Evolutionary conservation across 352 stramenopile species (phyloP).

Genomic region (Globisporangium lucens): DNA sequence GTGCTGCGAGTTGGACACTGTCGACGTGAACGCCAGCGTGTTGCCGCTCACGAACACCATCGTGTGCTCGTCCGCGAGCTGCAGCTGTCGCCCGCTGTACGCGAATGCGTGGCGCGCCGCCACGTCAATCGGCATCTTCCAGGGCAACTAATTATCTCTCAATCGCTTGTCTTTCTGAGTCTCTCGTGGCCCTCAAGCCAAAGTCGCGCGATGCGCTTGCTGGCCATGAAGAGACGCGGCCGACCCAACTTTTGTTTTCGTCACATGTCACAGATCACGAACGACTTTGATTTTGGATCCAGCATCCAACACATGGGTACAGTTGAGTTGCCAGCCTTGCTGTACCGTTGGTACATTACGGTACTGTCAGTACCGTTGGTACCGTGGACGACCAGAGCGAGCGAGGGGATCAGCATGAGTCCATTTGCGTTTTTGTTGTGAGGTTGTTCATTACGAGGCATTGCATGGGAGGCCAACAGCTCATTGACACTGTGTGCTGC

Average conservation of each 20-base stretch:
- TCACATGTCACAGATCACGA: constrained; percentile 8
- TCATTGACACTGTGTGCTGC: neutral
- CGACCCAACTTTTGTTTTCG: neutral
- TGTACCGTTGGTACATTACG: too few species aligned
- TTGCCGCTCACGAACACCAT: constrained; percentile 60
- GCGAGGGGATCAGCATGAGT: neutral
- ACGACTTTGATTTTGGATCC: neutral
- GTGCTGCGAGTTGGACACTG: constrained; percentile 53
- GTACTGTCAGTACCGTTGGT: too few species aligned
- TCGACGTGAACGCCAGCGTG: constrained; percentile 68
- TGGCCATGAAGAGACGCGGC: constrained; percentile 2
- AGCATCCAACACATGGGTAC: constrained; percentile 3
- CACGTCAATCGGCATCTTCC: constrained; percentile 49
- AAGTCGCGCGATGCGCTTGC: neutral
- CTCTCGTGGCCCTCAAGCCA: neutral
- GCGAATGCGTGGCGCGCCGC: constrained; percentile 63
- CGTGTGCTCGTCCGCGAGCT: constrained; percentile 71
- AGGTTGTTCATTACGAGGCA: neutral
- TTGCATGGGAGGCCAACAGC: neutral
- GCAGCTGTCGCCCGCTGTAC: constrained; percentile 47
- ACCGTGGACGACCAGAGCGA: neutral
- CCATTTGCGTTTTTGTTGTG: neutral
- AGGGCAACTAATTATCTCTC: neutral
- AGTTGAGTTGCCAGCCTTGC: neutral
- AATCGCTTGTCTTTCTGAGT: neutral